Evolutionary conservation across 179 eudicot species (phyloP).

Genomic region (Patellifolia procumbens): DNA sequence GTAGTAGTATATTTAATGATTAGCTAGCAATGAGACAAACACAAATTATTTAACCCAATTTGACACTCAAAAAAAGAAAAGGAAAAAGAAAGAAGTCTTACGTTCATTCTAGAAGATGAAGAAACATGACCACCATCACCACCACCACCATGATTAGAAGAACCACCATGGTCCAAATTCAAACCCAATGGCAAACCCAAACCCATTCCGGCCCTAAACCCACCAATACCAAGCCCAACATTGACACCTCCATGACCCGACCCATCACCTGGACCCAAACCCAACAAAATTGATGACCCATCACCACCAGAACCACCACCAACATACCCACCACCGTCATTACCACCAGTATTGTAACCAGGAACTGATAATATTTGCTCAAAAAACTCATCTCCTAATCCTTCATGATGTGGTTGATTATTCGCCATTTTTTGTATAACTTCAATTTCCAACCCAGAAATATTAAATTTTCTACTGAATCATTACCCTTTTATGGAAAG

Average conservation of each 20-base stretch:
- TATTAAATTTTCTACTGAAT: neutral
- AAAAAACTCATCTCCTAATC: constrained; percentile 46
- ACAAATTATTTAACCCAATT: neutral
- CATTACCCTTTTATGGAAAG: too few species aligned
- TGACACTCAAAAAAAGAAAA: neutral
- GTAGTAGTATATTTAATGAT: neutral
- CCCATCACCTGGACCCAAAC: constrained; percentile 42
- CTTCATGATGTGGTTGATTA: constrained; percentile 35
- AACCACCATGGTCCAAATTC: constrained; percentile 44
- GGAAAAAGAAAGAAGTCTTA: constrained; percentile 26
- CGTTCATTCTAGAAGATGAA: constrained; percentile 43
- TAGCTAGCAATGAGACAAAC: constrained; percentile 11
- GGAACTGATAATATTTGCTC: constrained; percentile 47
- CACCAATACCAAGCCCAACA: constrained; percentile 46
- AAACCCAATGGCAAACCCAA: constrained; percentile 51
- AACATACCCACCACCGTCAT: constrained; percentile 19
- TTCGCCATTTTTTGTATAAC: constrained; percentile 36
- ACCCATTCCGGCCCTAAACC: constrained; percentile 41
- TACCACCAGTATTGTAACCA: constrained; percentile 33
- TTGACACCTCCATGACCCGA: constrained; percentile 34
- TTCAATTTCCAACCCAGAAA: neutral
- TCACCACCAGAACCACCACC: constrained; percentile 31
- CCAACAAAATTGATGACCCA: constrained; percentile 35
- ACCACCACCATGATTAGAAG: constrained; percentile 21
- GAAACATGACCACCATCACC: constrained; percentile 35